Evolutionary conservation across 1,139 yeast species (phyloP), one percentile per base, ranked within the genome.

Genomic region (Scheffersomyces cryptocercus): DNA sequence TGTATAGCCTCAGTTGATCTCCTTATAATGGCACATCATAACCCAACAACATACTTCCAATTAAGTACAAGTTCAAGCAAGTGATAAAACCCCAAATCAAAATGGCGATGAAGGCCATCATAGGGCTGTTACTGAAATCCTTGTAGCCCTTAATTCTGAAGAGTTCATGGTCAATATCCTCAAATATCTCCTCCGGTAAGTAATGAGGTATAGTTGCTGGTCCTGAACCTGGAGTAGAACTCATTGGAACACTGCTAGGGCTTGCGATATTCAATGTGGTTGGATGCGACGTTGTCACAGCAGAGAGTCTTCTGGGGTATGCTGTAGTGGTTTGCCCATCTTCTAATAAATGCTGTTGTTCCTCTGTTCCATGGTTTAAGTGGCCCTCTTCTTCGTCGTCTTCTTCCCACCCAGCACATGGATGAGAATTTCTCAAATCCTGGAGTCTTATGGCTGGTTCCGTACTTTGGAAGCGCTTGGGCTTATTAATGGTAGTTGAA

Each of bases 91-190:
- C 72, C 85, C 85, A 80, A 5, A 77, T 67, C 37, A 73, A 43
- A 6, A 79, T 58, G 6, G 84, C 82, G 8, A 64, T 44, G 28
- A 69, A 56, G 1, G 81, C 56, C 20, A 79, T 71, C 8, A 67
- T 34, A 3, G 73, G 72, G 1, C 82, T 75, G 54, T 80, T 80
- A 54, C 84, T 79, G 70, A 78, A 76, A 55, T 79, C 84, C 45
- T 70, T 75, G 52, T 66, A 78, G 26, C 72, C 74, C 42, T 60
- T 61, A 31, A 69, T 54, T 36, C 63, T 45, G 39, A 49, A 50
- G 12, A 48, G 45, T 11, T 52, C 56, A 5, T 41, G 45, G 28
- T 46, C 51, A 4, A 39, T 28, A 29, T 31, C 35, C 20, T 31
- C 35, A 24, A 14, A 31, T 15, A 31, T 31, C 13, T 31, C 35